phyloP scores from a whole-genome alignment of 345 rosid species.

The Salix exigua region DNA sequence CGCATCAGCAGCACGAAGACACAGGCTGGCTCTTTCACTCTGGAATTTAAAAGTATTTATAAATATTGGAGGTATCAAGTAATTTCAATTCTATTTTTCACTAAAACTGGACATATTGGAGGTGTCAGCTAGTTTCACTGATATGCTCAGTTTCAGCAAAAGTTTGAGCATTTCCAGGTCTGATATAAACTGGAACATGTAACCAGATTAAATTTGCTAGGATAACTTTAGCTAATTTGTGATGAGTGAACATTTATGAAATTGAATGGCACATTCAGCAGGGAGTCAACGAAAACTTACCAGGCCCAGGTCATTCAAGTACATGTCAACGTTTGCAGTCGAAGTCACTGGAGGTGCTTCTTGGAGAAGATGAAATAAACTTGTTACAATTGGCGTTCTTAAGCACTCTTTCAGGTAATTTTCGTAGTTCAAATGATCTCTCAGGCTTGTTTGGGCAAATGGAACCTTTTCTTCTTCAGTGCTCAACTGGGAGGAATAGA shows the following conservation, averaged over 20 bases:
- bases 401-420: constrained; percentile 32
- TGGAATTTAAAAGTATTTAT: constrained; percentile 12
- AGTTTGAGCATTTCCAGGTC: neutral
- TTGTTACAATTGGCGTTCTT: constrained; percentile 15
- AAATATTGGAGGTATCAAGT: neutral
- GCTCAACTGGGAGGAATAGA: constrained; percentile 53
- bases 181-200: neutral
- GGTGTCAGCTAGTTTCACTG: neutral
- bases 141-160: neutral
- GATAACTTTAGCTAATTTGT: neutral
- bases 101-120: neutral
- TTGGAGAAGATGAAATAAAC: constrained; percentile 29
- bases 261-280: neutral
- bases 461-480: constrained; percentile 24
- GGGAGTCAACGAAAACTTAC: constrained; percentile 32
- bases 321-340: neutral
- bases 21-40: constrained; percentile 54
- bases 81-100: neutral
- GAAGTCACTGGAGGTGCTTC: constrained; percentile 36
- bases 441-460: constrained; percentile 41
- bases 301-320: constrained; percentile 59
- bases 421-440: constrained; percentile 43
- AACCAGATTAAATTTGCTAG: neutral
- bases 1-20: constrained; percentile 55
- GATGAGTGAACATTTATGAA: neutral